Evolutionary conservation across 768 basidiomycete genomes (phyloP), one percentile per base, ranked within the genome.

Genomic region (Tulasnella calospora): DNA sequence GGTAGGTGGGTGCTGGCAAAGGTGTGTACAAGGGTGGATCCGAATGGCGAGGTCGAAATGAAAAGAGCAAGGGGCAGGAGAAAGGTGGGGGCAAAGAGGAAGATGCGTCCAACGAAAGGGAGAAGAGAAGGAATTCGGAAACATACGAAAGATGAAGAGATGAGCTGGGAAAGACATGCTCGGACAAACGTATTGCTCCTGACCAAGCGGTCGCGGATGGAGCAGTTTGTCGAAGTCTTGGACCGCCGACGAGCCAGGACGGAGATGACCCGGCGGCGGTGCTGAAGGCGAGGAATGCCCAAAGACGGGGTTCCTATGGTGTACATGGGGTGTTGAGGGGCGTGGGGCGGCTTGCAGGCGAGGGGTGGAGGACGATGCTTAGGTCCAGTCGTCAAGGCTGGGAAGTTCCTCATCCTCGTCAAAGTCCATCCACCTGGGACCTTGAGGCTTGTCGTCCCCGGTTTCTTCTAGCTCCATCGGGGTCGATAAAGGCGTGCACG

Each of bases 201-300:
- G 61, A 67, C 61, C 61, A 27, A 30, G 4, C 27, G 61, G 61
- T 15, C 61, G 15, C 0, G 9, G 61, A 1, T 67, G 61, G 61
- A 67, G 61, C 61, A 35, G 61, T 67, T 67, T 67, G 61, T 67
- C 61, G 61, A 67, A 17, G 61, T 67, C 61, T 61, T 51, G 33
- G 30, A 23, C 61, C 61, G 61, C 61, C 61, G 61, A 23, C 61
- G 61, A 12, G 61, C 13, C 30, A 67, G 61, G 33, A 35, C 12
- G 61, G 61, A 33, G 61, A 19, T 30, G 61, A 67, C 30, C 61
- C 30, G 61, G 19, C 61, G 61, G 61, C 61, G 61, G 61, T 27
- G 61, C 61, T 67, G 27, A 35, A 35, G 27, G 61, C 27, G 61
- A 35, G 61, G 61, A 35, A 30, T 5, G 17, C 61, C 61, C 61